Conservation (phyloP, 371 early-diverging fungal species). For the Apophysomyces ossiformis region DNA sequence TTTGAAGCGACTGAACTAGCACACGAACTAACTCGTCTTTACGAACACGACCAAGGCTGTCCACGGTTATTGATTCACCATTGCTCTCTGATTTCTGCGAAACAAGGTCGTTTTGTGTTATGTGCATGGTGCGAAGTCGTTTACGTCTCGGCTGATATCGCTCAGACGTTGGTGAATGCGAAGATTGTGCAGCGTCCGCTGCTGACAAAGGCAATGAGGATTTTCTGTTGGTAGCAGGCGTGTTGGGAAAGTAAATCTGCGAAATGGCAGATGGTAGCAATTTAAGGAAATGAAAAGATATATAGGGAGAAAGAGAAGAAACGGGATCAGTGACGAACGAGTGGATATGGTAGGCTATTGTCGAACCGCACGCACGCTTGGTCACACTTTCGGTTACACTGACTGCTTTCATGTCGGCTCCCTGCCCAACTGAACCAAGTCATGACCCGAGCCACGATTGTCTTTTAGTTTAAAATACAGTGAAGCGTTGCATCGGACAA, state of each 20-base stretch:
- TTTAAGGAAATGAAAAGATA: neutral
- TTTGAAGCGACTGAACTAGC: slow-evolving; percentile 83
- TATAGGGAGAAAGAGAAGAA: slow-evolving; percentile 3
- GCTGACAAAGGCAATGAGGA: slow-evolving; percentile 8
- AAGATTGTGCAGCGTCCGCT: slow-evolving; percentile 14
- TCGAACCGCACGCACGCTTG: too few relatives aligned
- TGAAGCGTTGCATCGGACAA: too few relatives aligned
- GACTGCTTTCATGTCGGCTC: too few relatives aligned
- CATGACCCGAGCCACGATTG: too few relatives aligned
- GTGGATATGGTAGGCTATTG: too few relatives aligned
- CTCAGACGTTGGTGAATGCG: slow-evolving; percentile 4
- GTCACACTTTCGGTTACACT: too few relatives aligned
- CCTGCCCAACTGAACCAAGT: too few relatives aligned
- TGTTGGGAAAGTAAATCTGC: slow-evolving; percentile 11
- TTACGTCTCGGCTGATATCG: slow-evolving; percentile 1
- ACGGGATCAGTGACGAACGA: neutral
- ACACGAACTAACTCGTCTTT: slow-evolving; percentile 84
- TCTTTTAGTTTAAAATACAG: too few relatives aligned
- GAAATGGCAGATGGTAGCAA: neutral
- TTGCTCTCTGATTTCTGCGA: neutral
- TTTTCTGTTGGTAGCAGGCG: slow-evolving; percentile 11
- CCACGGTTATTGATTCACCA: neutral
- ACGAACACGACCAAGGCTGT: slow-evolving; percentile 23
- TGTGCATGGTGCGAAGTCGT: slow-evolving; percentile 8
- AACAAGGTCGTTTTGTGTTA: neutral